Evolutionary conservation across 2,329 filamentous ascomycete species (phyloP).

Genomic region (Pseudogymnoascus sp.): DNA sequence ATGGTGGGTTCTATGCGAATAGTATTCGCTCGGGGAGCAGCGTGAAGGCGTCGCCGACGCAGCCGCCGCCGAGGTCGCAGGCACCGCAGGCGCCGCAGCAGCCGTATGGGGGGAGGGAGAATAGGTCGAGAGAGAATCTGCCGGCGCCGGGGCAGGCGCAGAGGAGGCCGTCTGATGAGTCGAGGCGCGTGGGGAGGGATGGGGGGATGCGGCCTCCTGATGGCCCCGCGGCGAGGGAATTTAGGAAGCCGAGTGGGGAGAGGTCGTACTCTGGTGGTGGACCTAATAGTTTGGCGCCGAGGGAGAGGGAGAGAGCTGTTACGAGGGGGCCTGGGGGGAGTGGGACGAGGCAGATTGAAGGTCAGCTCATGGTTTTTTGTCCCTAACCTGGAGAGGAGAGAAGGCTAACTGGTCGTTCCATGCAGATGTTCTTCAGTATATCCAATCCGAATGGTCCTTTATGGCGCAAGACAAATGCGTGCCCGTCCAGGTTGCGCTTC

Average conservation of each 20-base stretch:
- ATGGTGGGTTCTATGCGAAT: slow-evolving; percentile 13
- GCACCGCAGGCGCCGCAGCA: not conserved
- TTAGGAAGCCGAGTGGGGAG: slow-evolving; percentile 4
- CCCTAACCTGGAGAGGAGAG: not conserved
- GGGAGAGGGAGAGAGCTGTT: not conserved
- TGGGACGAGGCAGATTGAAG: slow-evolving; percentile 15
- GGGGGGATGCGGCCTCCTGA: not conserved
- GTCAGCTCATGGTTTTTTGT: not conserved
- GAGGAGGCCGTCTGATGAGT: slow-evolving; percentile 1
- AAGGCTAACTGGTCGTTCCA: not conserved
- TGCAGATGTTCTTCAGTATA: slow-evolving; percentile 62
- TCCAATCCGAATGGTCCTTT: slow-evolving; percentile 82
- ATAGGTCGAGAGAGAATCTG: slow-evolving; percentile 8
- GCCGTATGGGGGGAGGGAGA: not conserved
- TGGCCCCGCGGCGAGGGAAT: not conserved
- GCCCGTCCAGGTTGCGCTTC: slow-evolving; percentile 88
- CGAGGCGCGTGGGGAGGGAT: not conserved
- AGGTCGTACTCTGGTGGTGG: not conserved
- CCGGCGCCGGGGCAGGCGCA: not conserved
- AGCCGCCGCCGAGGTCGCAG: not conserved
- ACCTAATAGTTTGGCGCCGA: not conserved
- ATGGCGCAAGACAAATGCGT: slow-evolving; percentile 86
- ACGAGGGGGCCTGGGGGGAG: slow-evolving; percentile 9
- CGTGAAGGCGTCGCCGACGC: not conserved
- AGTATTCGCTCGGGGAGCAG: slow-evolving; percentile 3